Evolutionary conservation across 2,329 filamentous ascomycete species (phyloP), one percentile per base, ranked within the genome.

Genomic region (Aureobasidium pullulans): DNA sequence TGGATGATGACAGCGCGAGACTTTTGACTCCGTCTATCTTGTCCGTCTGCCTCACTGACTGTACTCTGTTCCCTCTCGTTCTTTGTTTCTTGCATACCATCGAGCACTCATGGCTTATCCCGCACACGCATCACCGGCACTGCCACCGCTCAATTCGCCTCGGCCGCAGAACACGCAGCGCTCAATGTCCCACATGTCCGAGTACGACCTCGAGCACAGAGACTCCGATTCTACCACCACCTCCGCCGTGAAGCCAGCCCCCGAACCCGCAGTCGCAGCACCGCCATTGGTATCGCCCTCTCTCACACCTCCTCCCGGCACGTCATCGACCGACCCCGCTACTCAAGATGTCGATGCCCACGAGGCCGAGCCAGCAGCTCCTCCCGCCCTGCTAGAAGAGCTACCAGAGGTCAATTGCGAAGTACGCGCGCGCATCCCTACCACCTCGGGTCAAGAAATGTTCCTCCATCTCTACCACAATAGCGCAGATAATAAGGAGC

Each of bases 401-500:
- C 79, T 97, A 1, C 94, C 93, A 7, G 76, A 88, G 28, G 93
- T 99, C n/a, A 86, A 90, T 71, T 99, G 94, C 76, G 85, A 95
- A 64, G 94, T 97, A 50, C 88, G 94, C 65, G 94, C 94, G 16
- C 87, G 94, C 58, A 99, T 99, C 67, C 94, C 94, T 0, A 97
- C 93, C 0, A 93, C 90, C 2, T 85, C 83, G 0, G 93, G 93
- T 3, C 89, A 91, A 10, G 92, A 99, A 73, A 97, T 99, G 91
- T 99, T 95, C 74, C 76, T 99, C 54, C 93, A 99, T 70, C 79
- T 97, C 0, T 99, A 99, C 76, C 86, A 86, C 63, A 99, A 99
- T 74, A 89, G 89, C 67, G 84, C 90, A 6, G 94, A 99, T 73
- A 89, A 87, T 64, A 99, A 99, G 74, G 94, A 99, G 70, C 94